These are phyloP conservation scores for Yamadazyma scolyti DNA, from an alignment of 805 yeast species.

Conservation along the genomic window DNA sequence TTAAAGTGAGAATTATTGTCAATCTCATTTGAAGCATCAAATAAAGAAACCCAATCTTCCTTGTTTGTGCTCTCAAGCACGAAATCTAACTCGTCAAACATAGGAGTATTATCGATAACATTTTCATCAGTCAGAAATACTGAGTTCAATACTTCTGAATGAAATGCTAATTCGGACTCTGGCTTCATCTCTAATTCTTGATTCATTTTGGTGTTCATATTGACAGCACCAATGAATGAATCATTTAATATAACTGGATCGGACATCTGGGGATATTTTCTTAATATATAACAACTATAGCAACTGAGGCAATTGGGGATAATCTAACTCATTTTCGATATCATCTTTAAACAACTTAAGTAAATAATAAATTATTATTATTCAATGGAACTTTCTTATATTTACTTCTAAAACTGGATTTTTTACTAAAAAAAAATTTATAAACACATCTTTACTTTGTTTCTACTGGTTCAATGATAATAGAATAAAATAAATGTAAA, in stretches of 20 bases:
- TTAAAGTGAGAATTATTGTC: conserved; percentile 7
- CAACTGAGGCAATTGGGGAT: conserved; percentile 4
- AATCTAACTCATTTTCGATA: conserved; percentile 8
- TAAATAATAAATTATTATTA: conserved; percentile 4
- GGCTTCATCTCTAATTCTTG: background rate
- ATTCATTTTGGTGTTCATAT: conserved; percentile 2
- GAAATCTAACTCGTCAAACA: conserved; percentile 55
- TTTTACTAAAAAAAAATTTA: conserved; percentile 4
- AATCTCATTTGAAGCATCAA: conserved; percentile 28
- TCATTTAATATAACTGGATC: conserved; percentile 14
- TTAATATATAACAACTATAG: conserved; percentile 1
- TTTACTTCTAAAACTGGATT: conserved; percentile 3
- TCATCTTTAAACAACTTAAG: conserved; percentile 4
- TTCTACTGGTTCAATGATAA: too few relatives aligned
- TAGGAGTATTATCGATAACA: conserved; percentile 47
- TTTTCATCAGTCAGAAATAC: conserved; percentile 43
- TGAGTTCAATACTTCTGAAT: conserved; percentile 49
- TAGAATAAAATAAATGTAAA: too few relatives aligned
- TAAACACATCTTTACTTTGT: conserved; percentile 8
- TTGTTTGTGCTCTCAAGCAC: conserved; percentile 38
- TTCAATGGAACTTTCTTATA: conserved; percentile 4
- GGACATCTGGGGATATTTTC: conserved; percentile 8
- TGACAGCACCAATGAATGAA: conserved; percentile 11
- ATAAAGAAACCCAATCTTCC: conserved; percentile 63
- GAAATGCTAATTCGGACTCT: conserved; percentile 37